phyloP scores from a whole-genome alignment of 768 basidiomycete species.

The Suillus weaverae region DNA sequence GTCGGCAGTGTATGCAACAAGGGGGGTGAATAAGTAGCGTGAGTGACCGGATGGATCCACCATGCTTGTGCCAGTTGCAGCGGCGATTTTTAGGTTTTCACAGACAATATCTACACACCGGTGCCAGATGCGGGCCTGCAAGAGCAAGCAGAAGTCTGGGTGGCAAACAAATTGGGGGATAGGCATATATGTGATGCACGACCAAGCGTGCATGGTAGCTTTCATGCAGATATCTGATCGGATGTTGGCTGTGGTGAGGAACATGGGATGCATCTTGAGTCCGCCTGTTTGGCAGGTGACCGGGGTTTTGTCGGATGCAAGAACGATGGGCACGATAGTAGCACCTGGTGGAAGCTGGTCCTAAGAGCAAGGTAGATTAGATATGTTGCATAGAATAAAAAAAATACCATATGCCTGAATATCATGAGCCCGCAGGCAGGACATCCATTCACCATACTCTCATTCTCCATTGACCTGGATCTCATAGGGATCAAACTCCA shows the following conservation, averaged over 20 bases:
- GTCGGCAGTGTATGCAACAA: conserved; percentile 15
- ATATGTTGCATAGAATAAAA: background rate
- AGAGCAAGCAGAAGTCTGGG: background rate
- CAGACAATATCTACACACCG: conserved; percentile 2
- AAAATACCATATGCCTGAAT: conserved; percentile 22
- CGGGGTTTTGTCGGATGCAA: conserved; percentile 35
- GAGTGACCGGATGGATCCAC: conserved; percentile 20
- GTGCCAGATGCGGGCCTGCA: conserved; percentile 3
- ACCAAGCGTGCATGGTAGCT: conserved; percentile 3
- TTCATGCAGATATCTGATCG: conserved; percentile 21
- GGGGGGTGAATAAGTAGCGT: conserved; percentile 11
- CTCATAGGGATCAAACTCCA: conserved; percentile 22
- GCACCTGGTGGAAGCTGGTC: conserved; percentile 20
- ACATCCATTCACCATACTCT: conserved; percentile 27
- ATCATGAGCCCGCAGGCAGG: conserved; percentile 15
- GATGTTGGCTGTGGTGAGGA: conserved; percentile 33
- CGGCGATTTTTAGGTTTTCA: background rate
- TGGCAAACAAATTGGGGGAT: background rate
- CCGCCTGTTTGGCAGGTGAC: conserved; percentile 32
- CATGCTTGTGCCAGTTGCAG: conserved; percentile 11
- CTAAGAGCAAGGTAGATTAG: conserved; percentile 9
- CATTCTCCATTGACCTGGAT: conserved; percentile 6
- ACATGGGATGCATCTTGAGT: conserved; percentile 29
- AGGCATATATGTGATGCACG: conserved; percentile 3
- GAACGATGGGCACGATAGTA: conserved; percentile 30